A percentile compares a stretch with the other conserved stretches of the same genome.
Conservation (phyloP, 768 basidiomycete genomes). For the Naganishia friedmannii region DNA sequence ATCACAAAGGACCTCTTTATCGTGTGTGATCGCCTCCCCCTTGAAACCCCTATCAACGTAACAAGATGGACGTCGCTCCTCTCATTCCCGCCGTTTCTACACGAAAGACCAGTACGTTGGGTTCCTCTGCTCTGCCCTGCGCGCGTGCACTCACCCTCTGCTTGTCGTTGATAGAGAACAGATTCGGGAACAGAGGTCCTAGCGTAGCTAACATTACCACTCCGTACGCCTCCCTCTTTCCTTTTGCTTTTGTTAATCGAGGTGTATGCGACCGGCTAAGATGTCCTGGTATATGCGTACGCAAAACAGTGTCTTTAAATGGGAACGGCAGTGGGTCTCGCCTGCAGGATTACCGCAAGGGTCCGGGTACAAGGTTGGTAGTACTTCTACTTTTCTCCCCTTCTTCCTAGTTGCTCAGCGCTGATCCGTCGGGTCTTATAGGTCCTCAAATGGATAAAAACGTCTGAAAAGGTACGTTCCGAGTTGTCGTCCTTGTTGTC, state of each 20-base stretch:
- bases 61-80: constrained; percentile 3
- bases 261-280: neutral
- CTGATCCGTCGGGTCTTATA: neutral
- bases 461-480: constrained; percentile 17
- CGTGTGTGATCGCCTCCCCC: too few species aligned
- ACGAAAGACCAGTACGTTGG: constrained; percentile 4
- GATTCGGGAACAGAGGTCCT: constrained; percentile 4
- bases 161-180: neutral
- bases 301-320: constrained; percentile 15
- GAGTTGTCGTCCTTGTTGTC: too few species aligned
- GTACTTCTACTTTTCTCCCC: too few species aligned
- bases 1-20: neutral
- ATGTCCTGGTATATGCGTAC: too few species aligned
- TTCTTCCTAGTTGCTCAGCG: neutral
- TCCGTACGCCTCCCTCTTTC: constrained; percentile 6
- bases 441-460: constrained; percentile 30
- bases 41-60: neutral
- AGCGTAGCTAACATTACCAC: constrained; percentile 4
- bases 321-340: constrained; percentile 27
- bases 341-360: constrained; percentile 21
- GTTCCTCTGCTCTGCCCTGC: neutral
- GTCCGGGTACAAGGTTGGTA: constrained; percentile 23
- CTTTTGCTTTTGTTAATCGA: too few species aligned
- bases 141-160: neutral
- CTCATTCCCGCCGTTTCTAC: constrained; percentile 17